Evolutionary conservation across 805 yeast species (phyloP).

Genomic region (Suhomyces tanzawaensis): DNA sequence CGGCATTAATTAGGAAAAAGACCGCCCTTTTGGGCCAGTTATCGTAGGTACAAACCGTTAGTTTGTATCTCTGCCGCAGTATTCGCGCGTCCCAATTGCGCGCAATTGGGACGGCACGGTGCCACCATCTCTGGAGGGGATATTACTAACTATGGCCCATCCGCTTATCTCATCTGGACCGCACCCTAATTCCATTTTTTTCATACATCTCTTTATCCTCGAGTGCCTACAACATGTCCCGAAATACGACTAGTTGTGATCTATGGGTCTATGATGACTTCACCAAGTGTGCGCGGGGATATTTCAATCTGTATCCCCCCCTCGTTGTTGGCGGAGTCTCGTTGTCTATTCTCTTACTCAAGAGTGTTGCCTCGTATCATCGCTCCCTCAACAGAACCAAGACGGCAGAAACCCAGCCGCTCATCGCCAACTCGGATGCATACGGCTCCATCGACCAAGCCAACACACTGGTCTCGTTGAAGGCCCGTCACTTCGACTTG

Average conservation of each 20-base stretch:
- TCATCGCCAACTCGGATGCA: conserved; percentile 30
- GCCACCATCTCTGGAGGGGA: no score
- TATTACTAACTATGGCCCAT: no score
- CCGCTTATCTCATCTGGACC: neutral
- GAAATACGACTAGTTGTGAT: conserved; percentile 9
- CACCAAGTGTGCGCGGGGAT: conserved; percentile 49
- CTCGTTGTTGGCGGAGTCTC: conserved; percentile 30
- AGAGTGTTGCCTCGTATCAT: conserved; percentile 15
- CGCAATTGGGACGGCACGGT: no score
- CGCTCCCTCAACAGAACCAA: neutral
- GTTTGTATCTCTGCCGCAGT: no score
- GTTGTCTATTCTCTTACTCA: conserved; percentile 22
- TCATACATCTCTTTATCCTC: neutral
- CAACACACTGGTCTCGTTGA: conserved; percentile 27
- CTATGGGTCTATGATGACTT: conserved; percentile 64
- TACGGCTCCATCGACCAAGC: conserved; percentile 28
- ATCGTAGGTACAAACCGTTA: no score
- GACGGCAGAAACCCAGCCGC: conserved; percentile 28
- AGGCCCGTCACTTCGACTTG: conserved; percentile 66
- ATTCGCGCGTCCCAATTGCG: no score
- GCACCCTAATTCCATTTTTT: neutral
- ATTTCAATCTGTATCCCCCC: conserved; percentile 36
- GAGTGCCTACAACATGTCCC: neutral
- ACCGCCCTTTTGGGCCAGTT: no score
- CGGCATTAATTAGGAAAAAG: no score